Evolutionary conservation across 2,329 filamentous ascomycete genomes (phyloP), one percentile per base, ranked within the genome.

Genomic region (Colletotrichum sansevieriae): DNA sequence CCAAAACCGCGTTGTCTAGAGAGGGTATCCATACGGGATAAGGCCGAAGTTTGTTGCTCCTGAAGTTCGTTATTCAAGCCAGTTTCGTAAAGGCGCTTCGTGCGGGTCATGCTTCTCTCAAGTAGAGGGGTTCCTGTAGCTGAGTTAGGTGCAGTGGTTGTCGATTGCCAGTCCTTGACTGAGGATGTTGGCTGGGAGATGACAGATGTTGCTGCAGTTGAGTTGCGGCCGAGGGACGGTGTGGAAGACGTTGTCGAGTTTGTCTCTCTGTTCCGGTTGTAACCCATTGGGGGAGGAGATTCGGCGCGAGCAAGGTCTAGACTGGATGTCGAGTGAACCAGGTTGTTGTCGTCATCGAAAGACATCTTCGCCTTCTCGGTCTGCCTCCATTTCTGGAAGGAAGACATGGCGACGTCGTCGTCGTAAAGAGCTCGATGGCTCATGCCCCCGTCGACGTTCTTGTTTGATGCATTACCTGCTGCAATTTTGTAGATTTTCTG

Each of bases 401-500:
- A 87, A 2, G 95, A 97, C 78, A 91, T 82, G 29, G 90, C 88
- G 18, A 98, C 88, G 78, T 99, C 96, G 73, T 96, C 91, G 29
- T 97, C 94, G 75, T 98, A 98, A 2, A 97, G 79, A 0, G 90
- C 86, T 71, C 88, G 90, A 25, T 87, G 92, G 52, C 84, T 82
- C 84, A 93, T 87, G 20, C 83, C 82, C 15, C 74, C 76, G 4
- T 71, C 64, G 0, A 71, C 66, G 6, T 81, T 83, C 39, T 83
- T 82, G 2, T 83, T 84, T 49, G 78, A 76, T 13, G 77, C 76
- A 20, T 79, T 78, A 29, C 85, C 84, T 3, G 83, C 83, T 0
- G 92, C 85, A 71, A 97, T 92, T 78, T 94, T 95, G 80, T 97
- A 98, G 43, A 98, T 91, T 82, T 98, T 98, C 78, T 98, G 96